Percentiles rank a stretch among this genome's conserved stretches.
Evolutionary conservation across 140 eudicot genomes (phyloP).

Genomic region (Cichorium intybus): DNA sequence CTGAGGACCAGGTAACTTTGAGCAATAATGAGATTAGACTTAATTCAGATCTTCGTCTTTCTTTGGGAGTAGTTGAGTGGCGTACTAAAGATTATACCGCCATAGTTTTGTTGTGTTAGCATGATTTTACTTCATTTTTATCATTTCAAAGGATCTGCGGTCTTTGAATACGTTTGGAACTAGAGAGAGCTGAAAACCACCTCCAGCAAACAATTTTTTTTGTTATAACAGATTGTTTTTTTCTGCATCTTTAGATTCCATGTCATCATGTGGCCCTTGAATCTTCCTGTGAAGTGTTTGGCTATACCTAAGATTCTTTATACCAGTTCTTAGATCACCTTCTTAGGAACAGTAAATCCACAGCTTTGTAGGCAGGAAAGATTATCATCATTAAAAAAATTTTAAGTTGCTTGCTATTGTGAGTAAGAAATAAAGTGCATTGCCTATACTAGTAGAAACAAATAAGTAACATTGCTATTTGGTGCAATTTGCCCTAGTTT

Average conservation of each 20-base stretch:
- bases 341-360: background rate
- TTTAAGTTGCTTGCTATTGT: too few species aligned
- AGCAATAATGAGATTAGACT: background rate
- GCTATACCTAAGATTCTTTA: background rate
- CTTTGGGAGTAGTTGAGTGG: background rate
- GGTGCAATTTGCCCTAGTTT: too few species aligned
- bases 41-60: background rate
- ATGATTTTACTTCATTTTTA: background rate
- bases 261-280: background rate
- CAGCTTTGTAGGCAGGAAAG: background rate
- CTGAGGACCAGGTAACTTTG: background rate
- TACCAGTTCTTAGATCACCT: background rate
- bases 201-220: background rate
- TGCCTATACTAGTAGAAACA: too few species aligned
- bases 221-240: background rate
- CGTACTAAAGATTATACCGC: background rate
- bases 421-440: too few species aligned
- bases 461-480: too few species aligned
- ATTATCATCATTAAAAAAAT: background rate
- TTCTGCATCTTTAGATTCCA: background rate
- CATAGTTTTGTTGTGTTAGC: background rate
- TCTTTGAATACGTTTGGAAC: slow-evolving; percentile 2
- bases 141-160: background rate
- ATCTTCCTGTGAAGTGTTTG: background rate
- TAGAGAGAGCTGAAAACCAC: background rate